Base-by-base conservation (phyloP, 177 flowering plant genomes). In the Tripterygium wilfordii region DNA sequence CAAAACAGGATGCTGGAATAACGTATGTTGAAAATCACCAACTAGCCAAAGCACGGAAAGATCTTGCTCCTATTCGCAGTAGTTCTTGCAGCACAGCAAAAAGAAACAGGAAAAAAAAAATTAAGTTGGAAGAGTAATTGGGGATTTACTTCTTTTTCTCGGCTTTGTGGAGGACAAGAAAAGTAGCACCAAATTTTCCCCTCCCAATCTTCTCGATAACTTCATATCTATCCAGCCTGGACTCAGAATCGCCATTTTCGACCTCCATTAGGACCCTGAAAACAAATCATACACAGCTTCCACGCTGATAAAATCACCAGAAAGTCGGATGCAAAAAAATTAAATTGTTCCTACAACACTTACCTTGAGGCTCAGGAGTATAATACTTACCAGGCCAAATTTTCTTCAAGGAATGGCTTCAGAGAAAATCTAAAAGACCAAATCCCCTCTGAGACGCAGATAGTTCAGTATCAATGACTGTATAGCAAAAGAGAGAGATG, bases 191-290 rank as follows among this genome's bases (percentile, higher is more conserved):
- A 50, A 89, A 89, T 26, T 94, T 75, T 26, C 97, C 94, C 68
- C 85, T 75, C 0, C 97, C 97, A 62, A 89, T 87, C 78, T 89
- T 94, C 69, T 89, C 91, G 1, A 84, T 56, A 20, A 84, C 78
- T 67, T 84, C 83, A 55, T 89, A 89, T 12, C 77, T 82, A 3
- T 82, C 96, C 81, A 82, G 76, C 63, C 68, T 82, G 13, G 79
- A 72, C 45, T 37, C 57, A 27, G 18, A 29, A 24, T 70, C 80
- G 12, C 67, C 71, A 21, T 51, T 64, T 9, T 57, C 54, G 4
- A 30, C 41, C 69, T 82, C 80, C 82, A 77, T 61, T 5, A 18
- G 16, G 17, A 51, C 35, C 57, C 53, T 25, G 42, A 28, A n/a
- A 16, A 31, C 35, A 27, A 17, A 36, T 24, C 15, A 24, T 3